Conservation (phyloP, 2,329 filamentous ascomycete genomes). For the Chaetothyriales sp. region DNA sequence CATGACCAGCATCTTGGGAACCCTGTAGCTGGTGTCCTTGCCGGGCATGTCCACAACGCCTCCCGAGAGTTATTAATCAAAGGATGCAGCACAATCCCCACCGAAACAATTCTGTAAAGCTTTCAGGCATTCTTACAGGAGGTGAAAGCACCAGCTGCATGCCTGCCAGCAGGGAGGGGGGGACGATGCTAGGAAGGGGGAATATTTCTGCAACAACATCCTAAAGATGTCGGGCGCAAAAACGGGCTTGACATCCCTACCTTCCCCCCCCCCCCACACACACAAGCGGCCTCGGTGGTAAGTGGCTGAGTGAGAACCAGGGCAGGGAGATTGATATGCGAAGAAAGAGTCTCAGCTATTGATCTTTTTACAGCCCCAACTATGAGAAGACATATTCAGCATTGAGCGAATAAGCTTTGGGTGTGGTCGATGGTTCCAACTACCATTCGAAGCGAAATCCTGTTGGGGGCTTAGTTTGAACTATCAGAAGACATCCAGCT, state of each 20-base stretch:
- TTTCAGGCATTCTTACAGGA: too few relatives aligned
- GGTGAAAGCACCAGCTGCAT: not conserved
- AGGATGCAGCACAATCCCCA: constrained; percentile 43
- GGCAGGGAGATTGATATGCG: not conserved
- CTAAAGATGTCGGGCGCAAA: constrained; percentile 37
- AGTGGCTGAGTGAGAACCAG: constrained; percentile 33
- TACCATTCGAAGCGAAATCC: too few relatives aligned
- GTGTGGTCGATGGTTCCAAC: too few relatives aligned
- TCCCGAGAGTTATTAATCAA: constrained; percentile 31
- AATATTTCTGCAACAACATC: constrained; percentile 47
- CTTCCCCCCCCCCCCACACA: constrained; percentile 11
- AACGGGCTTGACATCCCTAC: constrained; percentile 26
- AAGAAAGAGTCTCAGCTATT: not conserved
- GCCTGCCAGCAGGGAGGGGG: constrained; percentile 24
- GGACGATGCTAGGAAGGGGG: constrained; percentile 27
- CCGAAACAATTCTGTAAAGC: constrained; percentile 35
- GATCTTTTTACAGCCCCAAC: too few relatives aligned
- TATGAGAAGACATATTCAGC: too few relatives aligned
- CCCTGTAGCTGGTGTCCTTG: constrained; percentile 25
- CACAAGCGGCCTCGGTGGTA: constrained; percentile 42
- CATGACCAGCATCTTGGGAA: constrained; percentile 39
- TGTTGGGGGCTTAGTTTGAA: too few relatives aligned
- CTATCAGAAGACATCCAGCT: too few relatives aligned
- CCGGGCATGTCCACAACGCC: constrained; percentile 2
- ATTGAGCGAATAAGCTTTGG: not conserved